Percentiles rank a stretch among this genome's conserved stretches.
Evolutionary conservation across 1,139 yeast species (phyloP).

Genomic region (Hyphopichia fennica): DNA sequence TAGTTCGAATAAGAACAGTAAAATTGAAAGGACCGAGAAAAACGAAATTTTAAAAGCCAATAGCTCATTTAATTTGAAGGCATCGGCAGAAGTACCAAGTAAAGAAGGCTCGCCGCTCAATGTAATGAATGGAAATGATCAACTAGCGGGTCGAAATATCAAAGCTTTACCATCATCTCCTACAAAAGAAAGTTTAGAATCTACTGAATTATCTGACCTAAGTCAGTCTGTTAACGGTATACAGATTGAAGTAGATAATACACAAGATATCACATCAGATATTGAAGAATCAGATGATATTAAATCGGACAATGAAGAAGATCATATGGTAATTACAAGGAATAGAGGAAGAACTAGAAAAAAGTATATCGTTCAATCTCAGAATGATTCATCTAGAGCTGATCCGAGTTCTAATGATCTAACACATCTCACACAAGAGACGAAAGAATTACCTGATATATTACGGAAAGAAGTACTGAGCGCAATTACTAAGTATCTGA

Average conservation of each 20-base stretch:
- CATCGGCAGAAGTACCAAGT: slow-evolving; percentile 1
- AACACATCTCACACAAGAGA: background rate
- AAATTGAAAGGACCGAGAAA: background rate
- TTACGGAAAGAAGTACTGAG: slow-evolving; percentile 22
- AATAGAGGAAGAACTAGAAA: slow-evolving; percentile 1
- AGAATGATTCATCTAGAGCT: background rate
- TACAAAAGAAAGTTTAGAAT: background rate
- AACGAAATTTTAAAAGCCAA: background rate
- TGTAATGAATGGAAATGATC: slow-evolving; percentile 3
- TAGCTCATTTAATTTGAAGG: background rate
- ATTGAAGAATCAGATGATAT: slow-evolving; percentile 1
- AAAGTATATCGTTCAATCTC: slow-evolving; percentile 1
- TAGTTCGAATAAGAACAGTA: background rate
- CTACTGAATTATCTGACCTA: slow-evolving; percentile 1
- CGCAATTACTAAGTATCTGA: slow-evolving; percentile 16
- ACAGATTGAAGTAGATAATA: background rate
- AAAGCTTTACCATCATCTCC: slow-evolving; percentile 3
- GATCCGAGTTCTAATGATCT: background rate
- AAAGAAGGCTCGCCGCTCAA: slow-evolving; percentile 10
- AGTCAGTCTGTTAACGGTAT: slow-evolving; percentile 2
- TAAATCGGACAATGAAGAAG: slow-evolving; percentile 1
- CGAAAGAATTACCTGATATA: background rate
- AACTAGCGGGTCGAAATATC: background rate
- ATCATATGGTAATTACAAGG: background rate
- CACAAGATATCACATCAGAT: background rate